Evolutionary conservation across 2,329 filamentous ascomycete genomes (phyloP).

Genomic region (Colletotrichum coccodes): DNA sequence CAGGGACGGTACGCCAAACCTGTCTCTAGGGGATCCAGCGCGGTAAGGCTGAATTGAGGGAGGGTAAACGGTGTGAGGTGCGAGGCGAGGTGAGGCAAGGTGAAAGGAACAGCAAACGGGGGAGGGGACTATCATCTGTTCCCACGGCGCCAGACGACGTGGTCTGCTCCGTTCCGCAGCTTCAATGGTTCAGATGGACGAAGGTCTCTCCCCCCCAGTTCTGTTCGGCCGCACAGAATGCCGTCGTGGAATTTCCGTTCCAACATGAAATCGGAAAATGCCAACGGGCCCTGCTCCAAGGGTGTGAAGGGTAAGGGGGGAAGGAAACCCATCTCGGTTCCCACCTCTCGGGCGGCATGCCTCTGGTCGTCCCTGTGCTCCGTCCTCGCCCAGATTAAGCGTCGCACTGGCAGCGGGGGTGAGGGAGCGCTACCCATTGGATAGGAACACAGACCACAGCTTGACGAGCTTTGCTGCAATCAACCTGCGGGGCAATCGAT

Average conservation of each 20-base stretch:
- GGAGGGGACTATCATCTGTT: neutral
- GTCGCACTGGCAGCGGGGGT: constrained; percentile 13
- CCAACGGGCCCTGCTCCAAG: neutral
- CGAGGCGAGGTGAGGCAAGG: neutral
- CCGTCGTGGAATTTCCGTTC: constrained; percentile 8
- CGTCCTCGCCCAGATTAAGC: constrained; percentile 26
- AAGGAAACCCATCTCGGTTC: neutral
- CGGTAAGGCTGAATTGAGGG: constrained; percentile 18
- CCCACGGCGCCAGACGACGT: neutral
- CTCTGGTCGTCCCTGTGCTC: constrained; percentile 23
- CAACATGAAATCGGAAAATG: neutral
- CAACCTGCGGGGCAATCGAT: constrained; percentile 26
- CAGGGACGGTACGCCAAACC: neutral
- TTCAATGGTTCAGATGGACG: constrained; percentile 24
- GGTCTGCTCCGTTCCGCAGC: constrained; percentile 7
- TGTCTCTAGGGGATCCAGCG: constrained; percentile 11
- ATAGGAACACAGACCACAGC: constrained; percentile 19
- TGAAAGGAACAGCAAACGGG: constrained; percentile 1
- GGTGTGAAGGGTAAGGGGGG: neutral
- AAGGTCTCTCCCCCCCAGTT: neutral
- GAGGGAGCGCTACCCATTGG: neutral
- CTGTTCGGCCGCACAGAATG: neutral
- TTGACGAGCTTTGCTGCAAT: neutral
- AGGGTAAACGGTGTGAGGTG: neutral
- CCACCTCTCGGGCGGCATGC: constrained; percentile 17